Percentiles rank a stretch among this genome's conserved stretches.
Evolutionary conservation across 495 filamentous ascomycete species (phyloP).

Genomic region (Trichocladium uniseriatum): DNA sequence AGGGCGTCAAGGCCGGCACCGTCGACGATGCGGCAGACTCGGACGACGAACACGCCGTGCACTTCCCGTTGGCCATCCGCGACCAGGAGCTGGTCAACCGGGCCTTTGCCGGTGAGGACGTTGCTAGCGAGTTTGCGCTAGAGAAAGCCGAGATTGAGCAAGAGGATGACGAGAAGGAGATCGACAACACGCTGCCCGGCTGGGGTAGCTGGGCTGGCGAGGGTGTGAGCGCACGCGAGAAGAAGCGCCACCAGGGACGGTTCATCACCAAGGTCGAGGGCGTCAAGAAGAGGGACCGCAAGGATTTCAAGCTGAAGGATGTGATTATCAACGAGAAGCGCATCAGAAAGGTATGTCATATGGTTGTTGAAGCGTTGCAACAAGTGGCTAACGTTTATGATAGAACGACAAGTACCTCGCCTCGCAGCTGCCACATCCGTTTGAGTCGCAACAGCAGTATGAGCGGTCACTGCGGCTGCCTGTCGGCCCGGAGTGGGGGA

Average conservation of each 20-base stretch:
- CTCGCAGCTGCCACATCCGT: constrained; percentile 70
- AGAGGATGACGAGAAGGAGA: constrained; percentile 76
- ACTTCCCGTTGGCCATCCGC: constrained; percentile 54
- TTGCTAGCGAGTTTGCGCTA: constrained; percentile 67
- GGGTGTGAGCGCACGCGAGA: constrained; percentile 57
- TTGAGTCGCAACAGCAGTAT: constrained; percentile 80
- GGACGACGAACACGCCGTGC: constrained; percentile 50
- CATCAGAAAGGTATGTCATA: constrained; percentile 66
- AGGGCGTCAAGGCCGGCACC: background rate
- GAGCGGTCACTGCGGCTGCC: constrained; percentile 80
- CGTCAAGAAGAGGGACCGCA: constrained; percentile 64
- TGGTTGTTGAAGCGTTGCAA: background rate
- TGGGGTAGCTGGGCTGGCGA: constrained; percentile 86
- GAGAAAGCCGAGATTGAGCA: constrained; percentile 67
- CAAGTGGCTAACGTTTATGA: constrained; percentile 23
- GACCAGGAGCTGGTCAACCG: constrained; percentile 74
- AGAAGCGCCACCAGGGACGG: constrained; percentile 47
- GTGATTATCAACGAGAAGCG: constrained; percentile 93
- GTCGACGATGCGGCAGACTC: constrained; percentile 26
- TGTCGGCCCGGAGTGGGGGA: constrained; percentile 88
- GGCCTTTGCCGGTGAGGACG: constrained; percentile 86
- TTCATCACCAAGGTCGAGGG: constrained; percentile 64
- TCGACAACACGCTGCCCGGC: constrained; percentile 79
- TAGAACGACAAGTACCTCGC: constrained; percentile 86
- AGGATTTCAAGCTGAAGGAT: constrained; percentile 68